Evolutionary conservation across 176 grass and related monocot genomes (phyloP).

Genomic region (Oryza punctata): DNA sequence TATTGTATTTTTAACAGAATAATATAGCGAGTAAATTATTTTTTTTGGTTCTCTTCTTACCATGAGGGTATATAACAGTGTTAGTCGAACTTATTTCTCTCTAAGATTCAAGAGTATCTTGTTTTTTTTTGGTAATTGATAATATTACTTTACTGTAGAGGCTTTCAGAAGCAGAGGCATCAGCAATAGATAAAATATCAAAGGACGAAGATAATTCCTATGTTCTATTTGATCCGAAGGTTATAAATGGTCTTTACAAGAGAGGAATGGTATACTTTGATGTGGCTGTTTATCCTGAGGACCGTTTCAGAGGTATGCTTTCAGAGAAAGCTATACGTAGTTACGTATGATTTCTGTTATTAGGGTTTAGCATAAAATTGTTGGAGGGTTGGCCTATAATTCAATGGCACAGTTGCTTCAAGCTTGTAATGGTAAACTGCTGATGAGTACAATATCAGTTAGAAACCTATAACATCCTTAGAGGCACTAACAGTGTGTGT

Average conservation of each 20-base stretch:
- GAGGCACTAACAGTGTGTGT: neutral
- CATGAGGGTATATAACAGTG: neutral
- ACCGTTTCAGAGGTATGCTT: conserved; percentile 87
- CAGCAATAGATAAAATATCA: conserved; percentile 93
- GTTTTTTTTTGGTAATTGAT: conserved; percentile 37
- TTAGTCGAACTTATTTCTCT: conserved; percentile 15
- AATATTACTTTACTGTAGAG: conserved; percentile 48
- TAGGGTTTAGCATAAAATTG: neutral
- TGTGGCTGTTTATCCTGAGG: conserved; percentile 91
- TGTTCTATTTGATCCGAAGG: conserved; percentile 84
- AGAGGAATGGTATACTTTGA: conserved; percentile 89
- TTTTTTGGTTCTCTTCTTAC: neutral
- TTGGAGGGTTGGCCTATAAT: neutral
- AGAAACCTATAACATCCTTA: neutral
- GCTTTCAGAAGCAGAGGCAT: conserved; percentile 87
- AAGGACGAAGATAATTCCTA: conserved; percentile 98
- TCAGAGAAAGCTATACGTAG: conserved; percentile 6
- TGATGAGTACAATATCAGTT: neutral
- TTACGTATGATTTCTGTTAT: conserved; percentile 5
- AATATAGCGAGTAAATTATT: neutral
- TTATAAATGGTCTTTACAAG: conserved; percentile 74
- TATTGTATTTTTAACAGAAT: conserved; percentile 10
- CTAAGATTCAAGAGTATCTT: conserved; percentile 6
- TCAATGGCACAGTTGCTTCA: neutral
- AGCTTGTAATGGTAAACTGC: neutral